phyloP scores from a whole-genome alignment of 2,329 filamentous ascomycete genomes.

The Gaeumannomyces sp. region DNA sequence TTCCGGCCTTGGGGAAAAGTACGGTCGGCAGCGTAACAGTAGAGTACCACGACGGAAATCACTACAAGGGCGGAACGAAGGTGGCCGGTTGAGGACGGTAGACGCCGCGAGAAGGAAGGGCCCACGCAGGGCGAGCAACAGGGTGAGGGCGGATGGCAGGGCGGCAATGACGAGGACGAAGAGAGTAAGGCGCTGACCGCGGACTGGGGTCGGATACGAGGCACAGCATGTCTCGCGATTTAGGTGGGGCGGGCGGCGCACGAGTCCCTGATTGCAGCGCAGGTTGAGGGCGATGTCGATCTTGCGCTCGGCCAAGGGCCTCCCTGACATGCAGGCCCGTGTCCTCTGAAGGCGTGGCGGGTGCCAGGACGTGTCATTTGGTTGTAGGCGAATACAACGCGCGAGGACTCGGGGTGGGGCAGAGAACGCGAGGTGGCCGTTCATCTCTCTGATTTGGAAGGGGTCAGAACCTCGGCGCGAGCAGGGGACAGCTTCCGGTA shows the following conservation, averaged over 20 bases:
- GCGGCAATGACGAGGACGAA: conserved; percentile 19
- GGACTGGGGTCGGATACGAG: conserved; percentile 30
- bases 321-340: conserved; percentile 44
- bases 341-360: conserved; percentile 32
- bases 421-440: conserved; percentile 40
- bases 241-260: conserved; percentile 26
- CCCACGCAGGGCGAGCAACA: not conserved
- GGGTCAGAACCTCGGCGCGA: conserved; percentile 36
- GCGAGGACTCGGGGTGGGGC: conserved; percentile 31
- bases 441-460: conserved; percentile 46
- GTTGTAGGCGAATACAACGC: conserved; percentile 44
- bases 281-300: conserved; percentile 48
- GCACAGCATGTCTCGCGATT: conserved; percentile 48
- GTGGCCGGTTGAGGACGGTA: conserved; percentile 6
- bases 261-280: conserved; percentile 44
- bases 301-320: conserved; percentile 37
- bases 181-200: conserved; percentile 29
- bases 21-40: conserved; percentile 49
- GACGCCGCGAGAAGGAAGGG: not conserved
- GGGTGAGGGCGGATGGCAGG: conserved; percentile 19
- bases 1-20: conserved; percentile 48
- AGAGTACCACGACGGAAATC: conserved; percentile 18
- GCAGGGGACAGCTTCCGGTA: conserved; percentile 36
- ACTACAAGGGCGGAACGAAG: not conserved
- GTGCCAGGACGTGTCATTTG: conserved; percentile 32